Percentiles rank a stretch among this genome's conserved stretches.
Evolutionary conservation across 192 early-diverging fungal genomes (phyloP).

Genomic region (Diversispora eburnea): DNA sequence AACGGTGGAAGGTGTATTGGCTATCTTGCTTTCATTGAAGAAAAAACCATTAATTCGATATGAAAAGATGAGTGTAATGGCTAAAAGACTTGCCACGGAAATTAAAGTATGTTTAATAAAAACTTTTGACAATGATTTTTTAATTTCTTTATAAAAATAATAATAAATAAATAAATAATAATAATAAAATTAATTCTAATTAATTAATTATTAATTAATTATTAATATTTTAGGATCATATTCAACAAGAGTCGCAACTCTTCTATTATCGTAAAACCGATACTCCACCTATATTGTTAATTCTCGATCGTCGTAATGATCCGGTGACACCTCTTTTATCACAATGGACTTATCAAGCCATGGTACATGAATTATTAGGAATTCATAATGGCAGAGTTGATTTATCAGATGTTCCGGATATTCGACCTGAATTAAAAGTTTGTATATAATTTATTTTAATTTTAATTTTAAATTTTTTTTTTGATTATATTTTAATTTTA

Average conservation of each 20-base stretch:
- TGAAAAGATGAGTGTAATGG: constrained; percentile 78
- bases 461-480: not conserved
- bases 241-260: constrained; percentile 67
- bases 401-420: constrained; percentile 76
- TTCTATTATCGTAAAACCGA: constrained; percentile 79
- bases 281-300: constrained; percentile 81
- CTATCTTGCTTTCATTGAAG: constrained; percentile 79
- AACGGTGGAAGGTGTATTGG: constrained; percentile 71
- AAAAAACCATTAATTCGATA: constrained; percentile 92
- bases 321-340: constrained; percentile 90
- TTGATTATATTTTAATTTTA: not conserved
- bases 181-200: too few relatives aligned
- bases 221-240: constrained; percentile 58
- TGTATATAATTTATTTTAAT: constrained; percentile 10
- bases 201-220: not conserved
- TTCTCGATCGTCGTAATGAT: constrained; percentile 93
- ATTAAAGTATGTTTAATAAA: constrained; percentile 53
- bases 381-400: constrained; percentile 92
- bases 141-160: not conserved
- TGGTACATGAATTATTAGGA: constrained; percentile 95
- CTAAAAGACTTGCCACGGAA: constrained; percentile 77
- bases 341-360: constrained; percentile 99
- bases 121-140: not conserved
- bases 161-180: too few relatives aligned
- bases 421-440: constrained; percentile 79